Evolutionary conservation across 2,329 filamentous ascomycete species (phyloP).

Genomic region (Ascochyta koolunga): DNA sequence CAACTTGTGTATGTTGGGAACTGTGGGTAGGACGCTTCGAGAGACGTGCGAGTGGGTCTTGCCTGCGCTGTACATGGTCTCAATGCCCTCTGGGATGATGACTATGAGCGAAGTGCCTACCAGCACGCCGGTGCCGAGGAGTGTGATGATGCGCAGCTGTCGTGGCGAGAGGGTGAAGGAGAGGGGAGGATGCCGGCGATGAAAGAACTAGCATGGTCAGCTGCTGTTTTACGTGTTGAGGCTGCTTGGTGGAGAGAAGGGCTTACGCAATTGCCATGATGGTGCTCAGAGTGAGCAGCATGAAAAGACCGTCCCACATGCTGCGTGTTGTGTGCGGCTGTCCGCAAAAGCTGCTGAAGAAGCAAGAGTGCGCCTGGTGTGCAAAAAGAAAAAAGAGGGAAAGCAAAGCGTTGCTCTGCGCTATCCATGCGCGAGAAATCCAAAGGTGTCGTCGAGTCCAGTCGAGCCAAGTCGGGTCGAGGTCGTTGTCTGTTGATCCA

Average conservation of each 20-base stretch:
- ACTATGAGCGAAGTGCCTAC: constrained; percentile 96
- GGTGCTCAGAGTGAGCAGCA: constrained; percentile 67
- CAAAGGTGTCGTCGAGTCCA: neutral
- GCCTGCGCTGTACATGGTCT: constrained; percentile 75
- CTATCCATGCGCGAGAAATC: constrained; percentile 23
- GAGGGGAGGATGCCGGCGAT: constrained; percentile 85
- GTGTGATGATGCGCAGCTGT: constrained; percentile 86
- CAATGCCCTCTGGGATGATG: constrained; percentile 95
- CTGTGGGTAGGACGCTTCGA: constrained; percentile 30
- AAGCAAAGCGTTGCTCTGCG: constrained; percentile 16
- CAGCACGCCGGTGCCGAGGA: constrained; percentile 89
- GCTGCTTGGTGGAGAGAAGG: neutral
- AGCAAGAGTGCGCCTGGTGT: constrained; percentile 24
- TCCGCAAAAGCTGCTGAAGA: constrained; percentile 11
- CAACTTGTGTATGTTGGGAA: constrained; percentile 33
- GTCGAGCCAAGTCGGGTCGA: constrained; percentile 7
- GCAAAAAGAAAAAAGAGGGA: constrained; percentile 16
- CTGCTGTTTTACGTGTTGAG: neutral
- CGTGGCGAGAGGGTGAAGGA: constrained; percentile 86
- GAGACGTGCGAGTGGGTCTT: constrained; percentile 33
- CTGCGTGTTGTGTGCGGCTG: constrained; percentile 26
- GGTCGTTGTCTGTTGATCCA: constrained; percentile 10
- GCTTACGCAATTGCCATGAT: constrained; percentile 70
- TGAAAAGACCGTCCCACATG: constrained; percentile 69
- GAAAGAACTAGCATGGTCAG: constrained; percentile 72